Percentiles rank a stretch among this genome's conserved stretches.
Evolutionary conservation across 2,329 filamentous ascomycete species (phyloP).

Genomic region (Clarireedia paspali): DNA sequence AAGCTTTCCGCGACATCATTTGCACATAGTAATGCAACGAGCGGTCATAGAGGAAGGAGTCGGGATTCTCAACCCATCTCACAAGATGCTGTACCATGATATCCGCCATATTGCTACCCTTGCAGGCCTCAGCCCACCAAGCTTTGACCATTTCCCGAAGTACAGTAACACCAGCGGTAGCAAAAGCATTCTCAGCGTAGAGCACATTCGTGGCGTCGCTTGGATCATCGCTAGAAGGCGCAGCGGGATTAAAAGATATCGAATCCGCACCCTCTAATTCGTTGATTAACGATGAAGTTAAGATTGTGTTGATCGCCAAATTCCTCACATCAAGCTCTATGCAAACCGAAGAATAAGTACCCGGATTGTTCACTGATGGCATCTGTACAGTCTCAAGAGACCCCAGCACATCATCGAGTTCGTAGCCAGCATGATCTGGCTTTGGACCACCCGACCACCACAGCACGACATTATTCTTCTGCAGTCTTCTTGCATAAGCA

Average conservation of each 20-base stretch:
- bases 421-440: conserved; percentile 92
- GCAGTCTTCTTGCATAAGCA: conserved; percentile 81
- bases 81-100: conserved; percentile 96
- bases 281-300: conserved; percentile 94
- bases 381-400: conserved; percentile 82
- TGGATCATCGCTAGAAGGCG: conserved; percentile 48
- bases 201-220: conserved; percentile 61
- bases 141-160: conserved; percentile 96
- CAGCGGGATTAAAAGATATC: conserved; percentile 74
- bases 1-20: conserved; percentile 96
- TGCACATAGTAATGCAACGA: conserved; percentile 96
- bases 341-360: conserved; percentile 91
- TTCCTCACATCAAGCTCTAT: conserved; percentile 93
- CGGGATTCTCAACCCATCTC: conserved; percentile 90
- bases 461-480: conserved; percentile 85
- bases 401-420: conserved; percentile 81
- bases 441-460: conserved; percentile 91
- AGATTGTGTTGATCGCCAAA: conserved; percentile 92
- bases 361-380: conserved; percentile 88
- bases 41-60: conserved; percentile 90
- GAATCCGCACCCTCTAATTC: conserved; percentile 88
- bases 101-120: conserved; percentile 88
- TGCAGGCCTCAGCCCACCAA: conserved; percentile 95
- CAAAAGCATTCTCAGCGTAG: conserved; percentile 83
- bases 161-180: conserved; percentile 83